These are phyloP conservation scores for Trichoderma atroviride DNA, from an alignment of 2,329 filamentous ascomycete species.

Conservation along the genomic window DNA sequence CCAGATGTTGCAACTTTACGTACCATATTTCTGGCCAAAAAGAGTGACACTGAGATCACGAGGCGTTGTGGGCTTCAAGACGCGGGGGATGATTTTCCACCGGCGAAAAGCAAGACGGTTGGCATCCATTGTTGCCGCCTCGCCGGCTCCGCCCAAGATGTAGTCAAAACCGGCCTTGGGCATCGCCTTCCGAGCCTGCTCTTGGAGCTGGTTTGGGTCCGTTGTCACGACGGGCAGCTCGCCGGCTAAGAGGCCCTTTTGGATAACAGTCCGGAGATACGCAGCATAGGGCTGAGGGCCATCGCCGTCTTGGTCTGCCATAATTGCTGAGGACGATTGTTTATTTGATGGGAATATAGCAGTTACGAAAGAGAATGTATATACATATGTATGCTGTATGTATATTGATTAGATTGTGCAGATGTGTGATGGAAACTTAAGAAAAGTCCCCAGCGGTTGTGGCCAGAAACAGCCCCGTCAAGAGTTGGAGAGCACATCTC, in stretches of 20 bases:
- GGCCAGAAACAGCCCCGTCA: not conserved
- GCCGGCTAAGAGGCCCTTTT: conserved; percentile 53
- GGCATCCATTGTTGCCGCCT: conserved; percentile 62
- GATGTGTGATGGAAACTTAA: too few relatives aligned
- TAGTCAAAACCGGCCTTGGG: conserved; percentile 58
- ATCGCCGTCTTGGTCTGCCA: conserved; percentile 29
- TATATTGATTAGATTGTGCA: not conserved
- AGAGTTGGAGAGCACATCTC: not conserved
- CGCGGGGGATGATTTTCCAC: conserved; percentile 55
- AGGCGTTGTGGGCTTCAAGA: conserved; percentile 48
- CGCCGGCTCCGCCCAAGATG: conserved; percentile 64
- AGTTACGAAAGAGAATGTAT: not conserved
- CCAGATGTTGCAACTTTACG: not conserved
- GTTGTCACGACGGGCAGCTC: conserved; percentile 58
- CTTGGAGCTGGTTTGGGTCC: conserved; percentile 59
- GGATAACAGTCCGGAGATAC: conserved; percentile 54
- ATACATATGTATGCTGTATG: too few relatives aligned
- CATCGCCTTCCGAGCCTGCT: conserved; percentile 55
- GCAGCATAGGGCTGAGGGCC: conserved; percentile 41
- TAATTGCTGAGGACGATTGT: conserved; percentile 12
- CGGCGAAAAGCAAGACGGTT: conserved; percentile 60
- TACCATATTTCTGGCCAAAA: conserved; percentile 54
- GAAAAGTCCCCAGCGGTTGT: not conserved
- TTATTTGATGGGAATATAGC: not conserved
- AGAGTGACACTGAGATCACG: conserved; percentile 55